Base-by-base conservation (phyloP, 345 rosid genomes). In the Nephelium lappaceum region DNA sequence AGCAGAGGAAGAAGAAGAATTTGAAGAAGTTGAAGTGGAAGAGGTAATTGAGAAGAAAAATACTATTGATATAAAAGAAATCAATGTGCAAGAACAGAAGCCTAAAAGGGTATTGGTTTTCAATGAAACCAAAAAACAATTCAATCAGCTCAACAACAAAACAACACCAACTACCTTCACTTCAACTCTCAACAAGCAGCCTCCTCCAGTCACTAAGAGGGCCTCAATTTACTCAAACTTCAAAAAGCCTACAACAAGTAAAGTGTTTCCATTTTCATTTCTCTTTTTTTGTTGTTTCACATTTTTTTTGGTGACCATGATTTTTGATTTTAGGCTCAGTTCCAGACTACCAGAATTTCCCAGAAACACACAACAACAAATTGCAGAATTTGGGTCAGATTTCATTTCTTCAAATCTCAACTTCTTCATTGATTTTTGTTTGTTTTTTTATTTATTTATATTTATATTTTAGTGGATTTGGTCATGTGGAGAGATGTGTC, bases 401-500 rank as follows among this genome's bases (percentile, higher is more conserved):
- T 53, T 53, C 6, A 12, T 62, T 66, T 47, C 3, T 25, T 21
- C 53, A 25, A 0, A 7, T 11, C 45, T 64, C 7, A 6, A 14
- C 45, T 66, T 57, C 4, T 21, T 19, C 49, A 31, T 27, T 77
- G 41, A 12, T 16, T 57, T 45, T 25, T 51, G 0, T 49, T 24
- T 66, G 41, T 69, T 42, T 31, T 23, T 81, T 65, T 21, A 6
- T n/a, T 53, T 53, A 14, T 14, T 57, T 58, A 3, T 0, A 9
- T 19, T 21, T 8, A 21, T n/a, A 60, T 60, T 78, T 69, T 92
- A 96, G 99, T 89, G 89, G 99, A 96, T 86, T 80, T 96, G 64
- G 93, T 93, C 63, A 90, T 96, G 97, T 96, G 99, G 99, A 94
- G 91, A 83, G 97, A 96, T 72, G 85, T 76, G 61, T 85, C 92